Conservation (phyloP, 2,329 filamentous ascomycete genomes). For the Cladosporium sp. region DNA sequence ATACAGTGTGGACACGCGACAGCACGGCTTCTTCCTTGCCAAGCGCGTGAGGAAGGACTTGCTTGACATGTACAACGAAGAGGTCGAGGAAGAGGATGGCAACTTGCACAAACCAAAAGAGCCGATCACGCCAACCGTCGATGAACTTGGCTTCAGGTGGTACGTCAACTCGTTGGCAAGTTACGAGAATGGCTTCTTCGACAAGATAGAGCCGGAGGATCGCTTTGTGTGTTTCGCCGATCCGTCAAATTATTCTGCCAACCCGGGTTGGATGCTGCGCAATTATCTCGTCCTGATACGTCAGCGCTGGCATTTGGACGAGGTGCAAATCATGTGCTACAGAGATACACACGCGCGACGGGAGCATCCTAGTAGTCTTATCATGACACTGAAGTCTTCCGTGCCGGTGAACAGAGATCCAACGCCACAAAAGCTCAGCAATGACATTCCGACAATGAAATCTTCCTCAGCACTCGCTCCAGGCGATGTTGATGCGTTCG, state of each 20-base stretch:
- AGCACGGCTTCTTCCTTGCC: constrained; percentile 94
- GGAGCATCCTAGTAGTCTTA: constrained; percentile 78
- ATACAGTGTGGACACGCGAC: constrained; percentile 75
- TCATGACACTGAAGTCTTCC: constrained; percentile 67
- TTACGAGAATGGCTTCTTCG: constrained; percentile 88
- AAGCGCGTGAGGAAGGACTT: constrained; percentile 63
- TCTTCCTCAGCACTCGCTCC: constrained; percentile 34
- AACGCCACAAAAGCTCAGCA: constrained; percentile 27
- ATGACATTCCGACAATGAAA: constrained; percentile 31
- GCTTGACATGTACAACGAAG: constrained; percentile 38
- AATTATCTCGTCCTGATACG: constrained; percentile 85
- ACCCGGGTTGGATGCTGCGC: constrained; percentile 89
- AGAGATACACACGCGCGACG: constrained; percentile 76
- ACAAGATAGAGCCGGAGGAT: constrained; percentile 69
- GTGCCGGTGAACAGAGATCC: constrained; percentile 39
- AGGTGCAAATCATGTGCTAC: constrained; percentile 85
- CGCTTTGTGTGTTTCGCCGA: constrained; percentile 86
- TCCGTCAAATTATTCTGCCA: constrained; percentile 83
- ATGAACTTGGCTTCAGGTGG: constrained; percentile 72
- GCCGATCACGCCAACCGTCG: constrained; percentile 51
- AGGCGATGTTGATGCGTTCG: constrained; percentile 35
- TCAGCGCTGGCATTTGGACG: constrained; percentile 74
- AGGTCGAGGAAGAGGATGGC: constrained; percentile 37
- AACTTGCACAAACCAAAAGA: constrained; percentile 45
- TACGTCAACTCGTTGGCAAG: constrained; percentile 71